phyloP scores from a whole-genome alignment of 2,329 filamentous ascomycete species.

The Diplodia seriata region DNA sequence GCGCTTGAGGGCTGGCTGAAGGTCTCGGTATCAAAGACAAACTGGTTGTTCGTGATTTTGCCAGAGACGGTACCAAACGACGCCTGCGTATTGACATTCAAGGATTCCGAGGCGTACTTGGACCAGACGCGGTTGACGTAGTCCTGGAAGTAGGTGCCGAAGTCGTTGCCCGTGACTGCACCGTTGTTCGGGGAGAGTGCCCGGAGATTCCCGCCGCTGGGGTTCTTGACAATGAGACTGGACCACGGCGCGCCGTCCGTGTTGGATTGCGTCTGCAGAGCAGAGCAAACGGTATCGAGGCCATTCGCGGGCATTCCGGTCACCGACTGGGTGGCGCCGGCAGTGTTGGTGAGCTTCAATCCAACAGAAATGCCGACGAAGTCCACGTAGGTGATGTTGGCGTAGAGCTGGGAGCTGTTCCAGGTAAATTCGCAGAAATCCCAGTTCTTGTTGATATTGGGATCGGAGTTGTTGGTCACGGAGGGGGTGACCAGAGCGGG shows the following conservation, averaged over 20 bases:
- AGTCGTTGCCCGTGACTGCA: constrained; percentile 56
- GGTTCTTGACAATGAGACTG: constrained; percentile 59
- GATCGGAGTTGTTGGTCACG: constrained; percentile 67
- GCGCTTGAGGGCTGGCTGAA: constrained; percentile 38
- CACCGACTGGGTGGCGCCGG: constrained; percentile 54
- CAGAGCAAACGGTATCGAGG: constrained; percentile 61
- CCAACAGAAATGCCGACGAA: constrained; percentile 65
- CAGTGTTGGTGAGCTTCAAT: constrained; percentile 52
- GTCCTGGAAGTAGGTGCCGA: constrained; percentile 59
- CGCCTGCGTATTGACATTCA: constrained; percentile 71
- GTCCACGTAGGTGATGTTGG: constrained; percentile 74
- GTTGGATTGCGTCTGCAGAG: constrained; percentile 61
- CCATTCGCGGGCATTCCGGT: constrained; percentile 65
- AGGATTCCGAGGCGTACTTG: constrained; percentile 52
- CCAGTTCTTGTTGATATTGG: constrained; percentile 55
- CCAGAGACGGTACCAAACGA: constrained; percentile 62
- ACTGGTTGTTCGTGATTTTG: constrained; percentile 52
- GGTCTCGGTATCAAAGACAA: constrained; percentile 49
- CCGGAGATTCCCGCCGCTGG: constrained; percentile 48
- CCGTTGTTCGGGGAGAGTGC: constrained; percentile 56
- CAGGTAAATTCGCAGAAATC: constrained; percentile 58
- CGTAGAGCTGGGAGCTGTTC: constrained; percentile 56
- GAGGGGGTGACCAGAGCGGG: constrained; percentile 78
- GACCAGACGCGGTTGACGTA: constrained; percentile 62
- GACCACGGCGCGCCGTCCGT: constrained; percentile 67